Evolutionary conservation across 2,329 filamentous ascomycete species (phyloP).

Genomic region (Talaromyces sp.): DNA sequence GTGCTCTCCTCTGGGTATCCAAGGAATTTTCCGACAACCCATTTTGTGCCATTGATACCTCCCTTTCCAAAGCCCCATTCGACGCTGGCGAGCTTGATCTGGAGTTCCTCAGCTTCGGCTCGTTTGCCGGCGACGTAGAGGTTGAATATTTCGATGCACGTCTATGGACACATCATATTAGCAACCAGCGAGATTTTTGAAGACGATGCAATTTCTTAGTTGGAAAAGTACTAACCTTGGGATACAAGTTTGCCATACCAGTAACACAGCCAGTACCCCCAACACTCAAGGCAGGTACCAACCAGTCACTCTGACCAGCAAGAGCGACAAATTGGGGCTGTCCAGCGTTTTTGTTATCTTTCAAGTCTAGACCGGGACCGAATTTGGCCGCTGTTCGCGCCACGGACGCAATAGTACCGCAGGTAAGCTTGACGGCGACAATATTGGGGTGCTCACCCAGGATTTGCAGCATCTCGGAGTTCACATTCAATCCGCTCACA

Average conservation of each 20-base stretch:
- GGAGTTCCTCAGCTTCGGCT: constrained; percentile 48
- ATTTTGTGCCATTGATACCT: constrained; percentile 61
- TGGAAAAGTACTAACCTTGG: constrained; percentile 36
- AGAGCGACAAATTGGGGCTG: constrained; percentile 35
- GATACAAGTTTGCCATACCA: constrained; percentile 62
- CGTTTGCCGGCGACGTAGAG: constrained; percentile 48
- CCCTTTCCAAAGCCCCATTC: constrained; percentile 58
- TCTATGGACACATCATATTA: constrained; percentile 17
- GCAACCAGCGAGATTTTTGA: not conserved
- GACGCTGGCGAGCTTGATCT: constrained; percentile 50
- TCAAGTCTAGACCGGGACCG: constrained; percentile 23
- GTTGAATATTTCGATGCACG: constrained; percentile 50
- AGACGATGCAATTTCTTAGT: no score
- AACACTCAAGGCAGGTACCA: constrained; percentile 56
- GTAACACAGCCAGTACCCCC: constrained; percentile 61
- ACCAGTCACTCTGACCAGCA: constrained; percentile 44
- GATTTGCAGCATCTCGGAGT: constrained; percentile 36
- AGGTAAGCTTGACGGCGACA: constrained; percentile 37
- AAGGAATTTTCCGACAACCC: constrained; percentile 53
- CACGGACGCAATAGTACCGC: constrained; percentile 42
- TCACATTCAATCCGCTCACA: constrained; percentile 43
- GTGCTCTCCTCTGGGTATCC: constrained; percentile 52
- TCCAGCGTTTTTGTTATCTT: not conserved
- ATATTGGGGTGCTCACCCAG: constrained; percentile 36
- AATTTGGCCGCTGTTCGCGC: constrained; percentile 38